These are phyloP conservation scores for Rhizopogon roseolus DNA, from an alignment of 768 basidiomycete species.

Conservation along the genomic window DNA sequence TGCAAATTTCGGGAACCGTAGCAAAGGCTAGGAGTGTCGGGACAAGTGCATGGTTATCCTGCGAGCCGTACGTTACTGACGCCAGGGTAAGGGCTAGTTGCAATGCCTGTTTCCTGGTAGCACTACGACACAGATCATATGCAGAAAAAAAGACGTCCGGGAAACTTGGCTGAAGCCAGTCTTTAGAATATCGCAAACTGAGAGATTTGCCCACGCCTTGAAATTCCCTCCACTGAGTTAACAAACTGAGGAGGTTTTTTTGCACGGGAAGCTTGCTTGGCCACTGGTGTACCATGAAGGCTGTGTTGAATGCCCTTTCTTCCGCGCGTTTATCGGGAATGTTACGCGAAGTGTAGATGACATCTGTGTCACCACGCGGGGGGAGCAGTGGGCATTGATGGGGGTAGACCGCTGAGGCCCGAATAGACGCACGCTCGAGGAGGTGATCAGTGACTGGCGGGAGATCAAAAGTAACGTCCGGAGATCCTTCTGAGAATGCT, in stretches of 20 bases:
- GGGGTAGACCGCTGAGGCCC: too few relatives aligned
- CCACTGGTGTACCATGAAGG: not conserved
- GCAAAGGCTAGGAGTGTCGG: conserved; percentile 29
- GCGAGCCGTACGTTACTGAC: conserved; percentile 25
- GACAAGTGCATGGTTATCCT: conserved; percentile 10
- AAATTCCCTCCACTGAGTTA: not conserved
- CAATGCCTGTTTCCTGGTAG: conserved; percentile 7
- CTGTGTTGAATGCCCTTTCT: not conserved
- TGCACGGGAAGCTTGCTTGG: not conserved
- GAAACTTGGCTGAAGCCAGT: conserved; percentile 23
- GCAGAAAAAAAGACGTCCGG: conserved; percentile 20
- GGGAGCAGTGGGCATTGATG: too few relatives aligned
- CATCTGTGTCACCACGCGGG: conserved; percentile 5
- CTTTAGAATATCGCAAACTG: conserved; percentile 19
- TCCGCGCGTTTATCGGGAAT: not conserved
- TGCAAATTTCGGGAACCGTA: conserved; percentile 4
- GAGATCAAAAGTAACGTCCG: not conserved
- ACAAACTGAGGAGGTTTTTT: not conserved
- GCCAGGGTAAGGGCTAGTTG: conserved; percentile 27
- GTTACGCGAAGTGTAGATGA: conserved; percentile 2
- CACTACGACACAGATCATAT: conserved; percentile 21
- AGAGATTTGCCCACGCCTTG: not conserved
- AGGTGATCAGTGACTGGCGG: conserved; percentile 6
- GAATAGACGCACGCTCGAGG: conserved; percentile 5
- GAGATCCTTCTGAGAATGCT: conserved; percentile 5